A percentile compares a stretch with the other conserved stretches of the same genome.
Conservation (phyloP, 345 rosid species). For the Eucalyptus marginata region DNA sequence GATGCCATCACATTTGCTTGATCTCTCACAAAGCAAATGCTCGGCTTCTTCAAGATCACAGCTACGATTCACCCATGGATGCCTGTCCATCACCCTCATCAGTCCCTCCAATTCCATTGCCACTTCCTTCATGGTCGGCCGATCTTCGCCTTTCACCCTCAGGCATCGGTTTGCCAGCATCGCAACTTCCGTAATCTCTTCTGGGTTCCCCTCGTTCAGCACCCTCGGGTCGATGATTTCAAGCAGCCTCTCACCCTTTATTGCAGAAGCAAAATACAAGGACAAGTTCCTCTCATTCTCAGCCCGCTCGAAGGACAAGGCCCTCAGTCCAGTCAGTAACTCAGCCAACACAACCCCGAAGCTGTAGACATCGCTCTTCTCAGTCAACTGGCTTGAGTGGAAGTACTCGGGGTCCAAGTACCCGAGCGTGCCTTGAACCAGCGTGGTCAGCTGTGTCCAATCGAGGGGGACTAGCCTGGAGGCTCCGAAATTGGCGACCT, state of each 20-base stretch:
- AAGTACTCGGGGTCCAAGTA: constrained; percentile 35
- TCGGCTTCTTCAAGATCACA: not conserved
- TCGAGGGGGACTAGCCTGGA: constrained; percentile 30
- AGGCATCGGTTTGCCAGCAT: constrained; percentile 6
- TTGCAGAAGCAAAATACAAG: constrained; percentile 4
- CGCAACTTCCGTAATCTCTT: constrained; percentile 7
- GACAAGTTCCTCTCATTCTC: constrained; percentile 11
- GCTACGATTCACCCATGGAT: constrained; percentile 1
- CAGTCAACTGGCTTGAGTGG: constrained; percentile 3
- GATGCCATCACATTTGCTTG: not conserved
- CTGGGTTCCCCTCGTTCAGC: not conserved
- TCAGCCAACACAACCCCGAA: constrained; percentile 7
- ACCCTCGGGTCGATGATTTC: constrained; percentile 6
- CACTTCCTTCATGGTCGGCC: constrained; percentile 13
- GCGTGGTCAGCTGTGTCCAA: constrained; percentile 17
- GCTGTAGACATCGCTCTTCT: not conserved
- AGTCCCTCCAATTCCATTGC: constrained; percentile 4
- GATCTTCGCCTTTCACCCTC: constrained; percentile 13
- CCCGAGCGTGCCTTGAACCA: constrained; percentile 34
- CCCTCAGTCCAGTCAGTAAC: constrained; percentile 13
- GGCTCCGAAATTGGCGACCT: constrained; percentile 37
- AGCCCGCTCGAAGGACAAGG: not conserved
- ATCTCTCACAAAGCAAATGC: not conserved
- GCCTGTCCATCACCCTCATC: not conserved
- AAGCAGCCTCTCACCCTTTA: constrained; percentile 9